These are phyloP conservation scores for Penicillium paneum DNA, from an alignment of 2,329 filamentous ascomycete genomes.

Conservation along the genomic window DNA sequence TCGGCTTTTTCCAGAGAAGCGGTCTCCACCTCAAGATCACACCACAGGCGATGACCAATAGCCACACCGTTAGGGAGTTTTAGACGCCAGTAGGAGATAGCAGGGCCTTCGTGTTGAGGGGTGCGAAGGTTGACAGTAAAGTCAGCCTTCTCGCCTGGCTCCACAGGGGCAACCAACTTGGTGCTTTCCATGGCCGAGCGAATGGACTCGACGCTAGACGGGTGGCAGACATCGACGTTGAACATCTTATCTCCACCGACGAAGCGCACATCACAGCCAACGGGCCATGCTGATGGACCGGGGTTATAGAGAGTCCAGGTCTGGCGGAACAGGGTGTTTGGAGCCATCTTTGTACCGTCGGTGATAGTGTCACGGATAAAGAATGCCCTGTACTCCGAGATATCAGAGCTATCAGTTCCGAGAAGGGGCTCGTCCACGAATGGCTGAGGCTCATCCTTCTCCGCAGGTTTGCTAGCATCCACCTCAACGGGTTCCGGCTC, in stretches of 20 bases:
- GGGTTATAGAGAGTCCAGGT: constrained; percentile 89
- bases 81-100: constrained; percentile 95
- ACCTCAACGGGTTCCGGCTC: constrained; percentile 25
- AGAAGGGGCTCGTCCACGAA: background rate
- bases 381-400: constrained; percentile 52
- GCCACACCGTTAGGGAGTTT: constrained; percentile 74
- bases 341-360: constrained; percentile 71
- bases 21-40: constrained; percentile 69
- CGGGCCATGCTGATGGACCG: constrained; percentile 75
- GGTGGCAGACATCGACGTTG: constrained; percentile 74
- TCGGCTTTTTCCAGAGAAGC: constrained; percentile 10
- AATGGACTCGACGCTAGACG: constrained; percentile 73
- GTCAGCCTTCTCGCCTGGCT: constrained; percentile 68
- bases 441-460: constrained; percentile 1
- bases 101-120: constrained; percentile 69
- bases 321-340: constrained; percentile 76
- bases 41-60: constrained; percentile 94
- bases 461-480: constrained; percentile 14
- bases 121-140: constrained; percentile 86
- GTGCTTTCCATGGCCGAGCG: constrained; percentile 79
- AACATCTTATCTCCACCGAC: constrained; percentile 97
- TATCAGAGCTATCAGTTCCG: background rate
- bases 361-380: constrained; percentile 75
- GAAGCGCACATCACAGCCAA: constrained; percentile 84
- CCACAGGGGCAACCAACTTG: constrained; percentile 64